phyloP scores from a whole-genome alignment of 257 asterid species.

The Eucommia ulmoides region DNA sequence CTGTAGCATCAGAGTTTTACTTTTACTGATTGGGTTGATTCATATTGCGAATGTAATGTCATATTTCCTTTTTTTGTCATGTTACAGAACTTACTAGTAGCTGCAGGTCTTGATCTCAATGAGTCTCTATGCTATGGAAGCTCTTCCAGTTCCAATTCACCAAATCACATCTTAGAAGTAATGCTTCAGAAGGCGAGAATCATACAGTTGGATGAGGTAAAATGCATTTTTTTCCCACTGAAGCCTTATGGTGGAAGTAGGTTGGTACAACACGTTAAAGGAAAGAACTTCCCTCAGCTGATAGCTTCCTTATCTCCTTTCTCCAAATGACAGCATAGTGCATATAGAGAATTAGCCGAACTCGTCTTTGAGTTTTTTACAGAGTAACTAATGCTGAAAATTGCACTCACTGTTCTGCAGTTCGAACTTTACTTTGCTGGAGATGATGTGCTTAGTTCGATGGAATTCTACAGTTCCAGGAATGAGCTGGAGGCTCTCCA shows the following conservation, averaged over 20 bases:
- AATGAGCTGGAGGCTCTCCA: conserved; percentile 80
- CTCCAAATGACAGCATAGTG: neutral
- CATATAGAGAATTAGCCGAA: conserved; percentile 7
- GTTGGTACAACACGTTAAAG: neutral
- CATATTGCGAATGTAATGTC: neutral
- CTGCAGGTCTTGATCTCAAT: conserved; percentile 18
- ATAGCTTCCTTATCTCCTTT: neutral
- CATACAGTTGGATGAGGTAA: conserved; percentile 60
- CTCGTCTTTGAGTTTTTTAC: neutral
- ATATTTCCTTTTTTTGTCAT: conserved; percentile 4
- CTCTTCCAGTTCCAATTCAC: conserved; percentile 30
- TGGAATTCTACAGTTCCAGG: conserved; percentile 45
- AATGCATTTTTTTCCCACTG: conserved; percentile 3
- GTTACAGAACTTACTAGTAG: conserved; percentile 50
- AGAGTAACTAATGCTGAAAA: neutral
- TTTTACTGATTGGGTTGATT: conserved; percentile 1
- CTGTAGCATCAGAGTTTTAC: neutral
- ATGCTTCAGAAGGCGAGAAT: conserved; percentile 55
- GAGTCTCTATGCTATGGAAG: conserved; percentile 23
- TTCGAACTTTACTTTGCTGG: conserved; percentile 69
- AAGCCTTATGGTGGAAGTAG: conserved; percentile 8
- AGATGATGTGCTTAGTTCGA: conserved; percentile 19
- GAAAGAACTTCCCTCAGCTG: neutral
- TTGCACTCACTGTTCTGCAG: conserved; percentile 29
- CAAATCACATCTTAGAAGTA: conserved; percentile 20